Percentiles rank a stretch among this genome's conserved stretches.
Conservation (phyloP, 2,329 filamentous ascomycete genomes). For the Alternaria sp. region DNA sequence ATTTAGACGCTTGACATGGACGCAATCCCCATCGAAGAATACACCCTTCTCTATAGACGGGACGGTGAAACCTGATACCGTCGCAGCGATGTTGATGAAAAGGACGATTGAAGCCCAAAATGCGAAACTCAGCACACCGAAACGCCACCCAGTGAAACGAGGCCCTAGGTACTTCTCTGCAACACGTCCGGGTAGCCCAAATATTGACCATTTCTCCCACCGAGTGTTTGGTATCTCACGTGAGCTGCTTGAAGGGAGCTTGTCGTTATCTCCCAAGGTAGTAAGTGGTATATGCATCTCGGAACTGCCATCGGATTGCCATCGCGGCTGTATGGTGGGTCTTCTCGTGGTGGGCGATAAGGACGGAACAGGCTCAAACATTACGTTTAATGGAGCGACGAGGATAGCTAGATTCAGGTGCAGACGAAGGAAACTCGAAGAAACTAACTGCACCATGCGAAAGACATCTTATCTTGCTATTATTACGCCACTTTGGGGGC, state of each 20-base stretch:
- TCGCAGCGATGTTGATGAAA: not conserved
- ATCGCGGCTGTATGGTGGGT: not conserved
- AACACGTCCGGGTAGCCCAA: not conserved
- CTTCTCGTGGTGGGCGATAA: not conserved
- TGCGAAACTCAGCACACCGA: constrained; percentile 24
- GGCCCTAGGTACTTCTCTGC: constrained; percentile 6
- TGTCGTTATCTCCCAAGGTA: too few relatives aligned
- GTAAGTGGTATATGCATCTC: not conserved
- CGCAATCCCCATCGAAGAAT: too few relatives aligned
- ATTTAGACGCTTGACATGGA: too few relatives aligned
- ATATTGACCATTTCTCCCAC: not conserved
- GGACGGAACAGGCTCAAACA: not conserved
- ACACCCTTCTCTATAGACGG: too few relatives aligned
- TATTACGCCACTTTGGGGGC: not conserved
- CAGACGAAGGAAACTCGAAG: not conserved
- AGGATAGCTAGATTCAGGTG: not conserved
- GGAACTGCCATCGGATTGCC: not conserved
- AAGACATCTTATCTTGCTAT: not conserved
- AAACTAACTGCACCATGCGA: not conserved
- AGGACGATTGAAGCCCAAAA: constrained; percentile 7
- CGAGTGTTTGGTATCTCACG: not conserved
- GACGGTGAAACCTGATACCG: not conserved
- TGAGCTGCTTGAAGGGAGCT: not conserved
- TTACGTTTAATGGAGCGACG: not conserved
- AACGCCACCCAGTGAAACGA: constrained; percentile 25